phyloP scores from a whole-genome alignment of 2,329 filamentous ascomycete species.

The Onygenales sp. region DNA sequence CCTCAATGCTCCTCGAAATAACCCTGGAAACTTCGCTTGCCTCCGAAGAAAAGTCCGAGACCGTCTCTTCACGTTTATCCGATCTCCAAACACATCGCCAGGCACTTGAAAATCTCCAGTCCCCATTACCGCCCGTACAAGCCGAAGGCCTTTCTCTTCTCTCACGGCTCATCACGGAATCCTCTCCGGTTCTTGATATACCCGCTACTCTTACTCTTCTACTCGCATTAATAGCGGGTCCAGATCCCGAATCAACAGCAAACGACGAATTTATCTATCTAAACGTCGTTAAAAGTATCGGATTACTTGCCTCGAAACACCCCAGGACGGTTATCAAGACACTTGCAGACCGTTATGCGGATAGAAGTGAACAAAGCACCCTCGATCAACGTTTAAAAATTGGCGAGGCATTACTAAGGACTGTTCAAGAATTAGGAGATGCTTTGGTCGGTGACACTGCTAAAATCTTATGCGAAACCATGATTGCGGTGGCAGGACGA shows the following conservation, averaged over 20 bases:
- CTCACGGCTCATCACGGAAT: slow-evolving; percentile 28
- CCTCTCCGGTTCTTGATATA: slow-evolving; percentile 35
- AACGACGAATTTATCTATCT: slow-evolving; percentile 36
- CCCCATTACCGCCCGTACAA: slow-evolving; percentile 32
- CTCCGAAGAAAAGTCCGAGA: slow-evolving; percentile 15
- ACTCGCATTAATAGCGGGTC: slow-evolving; percentile 27
- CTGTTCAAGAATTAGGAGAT: slow-evolving; percentile 31
- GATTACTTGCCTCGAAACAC: slow-evolving; percentile 30
- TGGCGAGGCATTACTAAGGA: slow-evolving; percentile 32
- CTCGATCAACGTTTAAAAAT: slow-evolving; percentile 33
- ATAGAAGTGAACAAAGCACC: slow-evolving; percentile 25
- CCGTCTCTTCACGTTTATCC: slow-evolving; percentile 17
- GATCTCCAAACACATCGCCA: slow-evolving; percentile 34
- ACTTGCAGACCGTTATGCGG: slow-evolving; percentile 31
- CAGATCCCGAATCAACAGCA: slow-evolving; percentile 24
- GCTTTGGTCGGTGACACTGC: slow-evolving; percentile 28
- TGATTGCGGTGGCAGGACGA: slow-evolving; percentile 31
- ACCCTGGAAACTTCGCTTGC: slow-evolving; percentile 19
- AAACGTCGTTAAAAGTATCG: slow-evolving; percentile 33
- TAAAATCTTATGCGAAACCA: slow-evolving; percentile 28
- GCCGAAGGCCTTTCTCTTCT: slow-evolving; percentile 35
- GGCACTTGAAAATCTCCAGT: slow-evolving; percentile 31
- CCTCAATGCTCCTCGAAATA: slow-evolving; percentile 35
- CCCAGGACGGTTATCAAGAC: slow-evolving; percentile 32
- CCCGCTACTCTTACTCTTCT: slow-evolving; percentile 32